A percentile compares a stretch with the other conserved stretches of the same genome.
phyloP scores from a whole-genome alignment of 305 asterid species.

The Rubia occidens region DNA sequence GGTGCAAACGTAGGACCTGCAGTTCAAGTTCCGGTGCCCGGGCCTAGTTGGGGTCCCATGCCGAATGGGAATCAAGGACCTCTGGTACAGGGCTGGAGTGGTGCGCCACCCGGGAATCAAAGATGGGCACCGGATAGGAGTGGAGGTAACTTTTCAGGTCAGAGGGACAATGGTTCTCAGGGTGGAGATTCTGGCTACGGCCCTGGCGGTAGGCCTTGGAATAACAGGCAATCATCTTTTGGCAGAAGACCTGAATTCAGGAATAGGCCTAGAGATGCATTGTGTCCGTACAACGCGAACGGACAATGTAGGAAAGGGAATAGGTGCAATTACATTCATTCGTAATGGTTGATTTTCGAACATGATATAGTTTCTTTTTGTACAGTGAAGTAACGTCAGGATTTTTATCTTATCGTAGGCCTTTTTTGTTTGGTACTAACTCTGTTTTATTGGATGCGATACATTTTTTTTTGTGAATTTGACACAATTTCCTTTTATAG shows the following conservation, averaged over 20 bases:
- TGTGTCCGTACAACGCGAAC: constrained; percentile 54
- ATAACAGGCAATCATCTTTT: constrained; percentile 43
- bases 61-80: constrained; percentile 30
- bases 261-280: constrained; percentile 23
- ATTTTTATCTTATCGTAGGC: constrained; percentile 18
- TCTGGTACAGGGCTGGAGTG: constrained; percentile 11
- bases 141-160: constrained; percentile 48
- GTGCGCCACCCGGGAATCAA: constrained; percentile 39
- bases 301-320: constrained; percentile 72
- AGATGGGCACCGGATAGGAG: constrained; percentile 39
- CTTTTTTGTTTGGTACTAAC: constrained; percentile 13
- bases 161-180: constrained; percentile 33
- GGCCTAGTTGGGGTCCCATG: constrained; percentile 24
- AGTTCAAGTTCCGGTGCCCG: constrained; percentile 26
- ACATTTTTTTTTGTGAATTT: too few relatives aligned
- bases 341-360: constrained; percentile 15
- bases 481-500: too few relatives aligned
- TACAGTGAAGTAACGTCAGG: constrained; percentile 21
- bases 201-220: constrained; percentile 62
- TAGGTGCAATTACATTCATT: constrained; percentile 59
- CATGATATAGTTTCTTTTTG: constrained; percentile 27
- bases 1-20: constrained; percentile 28
- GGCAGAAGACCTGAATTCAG: constrained; percentile 38
- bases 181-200: constrained; percentile 46
- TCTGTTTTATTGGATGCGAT: too few relatives aligned